phyloP scores from a whole-genome alignment of 129 eudicot genomes.

The Tagetes patula region DNA sequence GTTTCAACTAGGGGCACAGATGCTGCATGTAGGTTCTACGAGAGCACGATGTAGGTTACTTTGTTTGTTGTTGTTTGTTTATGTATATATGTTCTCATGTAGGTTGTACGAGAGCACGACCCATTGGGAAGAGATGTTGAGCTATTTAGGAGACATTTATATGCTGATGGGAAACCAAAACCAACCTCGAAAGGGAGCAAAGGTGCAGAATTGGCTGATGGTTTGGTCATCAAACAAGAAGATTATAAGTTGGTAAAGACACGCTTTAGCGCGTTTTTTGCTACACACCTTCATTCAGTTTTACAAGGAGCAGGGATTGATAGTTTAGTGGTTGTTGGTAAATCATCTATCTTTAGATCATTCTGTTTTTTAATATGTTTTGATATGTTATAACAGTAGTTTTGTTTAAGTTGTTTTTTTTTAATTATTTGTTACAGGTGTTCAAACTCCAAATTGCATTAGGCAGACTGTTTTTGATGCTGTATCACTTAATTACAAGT shows the following conservation, averaged over 20 bases:
- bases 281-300: conserved; percentile 74
- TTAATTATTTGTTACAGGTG: conserved; percentile 46
- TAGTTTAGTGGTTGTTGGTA: conserved; percentile 68
- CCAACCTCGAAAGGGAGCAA: conserved; percentile 78
- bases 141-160: conserved; percentile 69
- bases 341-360: conserved; percentile 15
- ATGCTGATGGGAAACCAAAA: conserved; percentile 55
- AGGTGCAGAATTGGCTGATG: conserved; percentile 80
- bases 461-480: conserved; percentile 51
- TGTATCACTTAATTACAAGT: conserved; percentile 39
- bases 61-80: neutral
- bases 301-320: conserved; percentile 67
- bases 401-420: neutral
- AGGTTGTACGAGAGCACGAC: conserved; percentile 99
- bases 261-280: conserved; percentile 86
- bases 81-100: conserved; percentile 17
- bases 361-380: neutral
- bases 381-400: neutral
- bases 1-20: neutral
- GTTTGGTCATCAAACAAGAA: conserved; percentile 63
- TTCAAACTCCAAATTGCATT: conserved; percentile 68
- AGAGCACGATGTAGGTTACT: neutral
- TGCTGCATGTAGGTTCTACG: too few relatives aligned
- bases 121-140: conserved; percentile 94
- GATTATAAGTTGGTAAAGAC: conserved; percentile 93